phyloP scores from a whole-genome alignment of 805 yeast genomes.

The Lipomyces anomalus region DNA sequence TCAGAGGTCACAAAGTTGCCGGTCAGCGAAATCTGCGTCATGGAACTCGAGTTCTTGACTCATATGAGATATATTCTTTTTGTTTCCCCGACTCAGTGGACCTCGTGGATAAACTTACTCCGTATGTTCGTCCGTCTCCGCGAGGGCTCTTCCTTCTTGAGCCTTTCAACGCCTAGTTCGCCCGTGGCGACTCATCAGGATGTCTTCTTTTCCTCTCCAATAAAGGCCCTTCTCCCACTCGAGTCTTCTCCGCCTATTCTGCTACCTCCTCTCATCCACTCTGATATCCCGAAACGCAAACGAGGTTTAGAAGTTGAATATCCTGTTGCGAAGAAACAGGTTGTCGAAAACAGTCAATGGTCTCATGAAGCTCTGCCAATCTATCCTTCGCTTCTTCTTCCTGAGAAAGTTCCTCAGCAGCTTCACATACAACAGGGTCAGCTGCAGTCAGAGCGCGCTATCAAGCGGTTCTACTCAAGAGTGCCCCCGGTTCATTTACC shows the following conservation, averaged over 20 bases:
- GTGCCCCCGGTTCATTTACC: not conserved
- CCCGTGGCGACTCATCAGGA: not conserved
- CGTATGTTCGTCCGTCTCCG: not conserved
- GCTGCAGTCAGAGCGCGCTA: not conserved
- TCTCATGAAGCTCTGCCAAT: no score
- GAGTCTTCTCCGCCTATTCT: not conserved
- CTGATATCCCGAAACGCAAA: not conserved
- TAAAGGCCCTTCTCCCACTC: not conserved
- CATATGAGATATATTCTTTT: not conserved
- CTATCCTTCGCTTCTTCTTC: no score
- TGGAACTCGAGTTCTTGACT: constrained; percentile 52
- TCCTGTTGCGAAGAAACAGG: not conserved
- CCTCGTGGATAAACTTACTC: not conserved
- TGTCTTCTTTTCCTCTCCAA: not conserved
- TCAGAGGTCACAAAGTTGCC: constrained; percentile 77
- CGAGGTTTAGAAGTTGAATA: not conserved
- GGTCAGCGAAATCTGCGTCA: constrained; percentile 48
- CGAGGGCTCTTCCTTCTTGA: not conserved
- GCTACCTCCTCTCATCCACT: not conserved
- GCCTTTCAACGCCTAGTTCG: not conserved
- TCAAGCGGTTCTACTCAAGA: not conserved
- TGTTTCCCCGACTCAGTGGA: constrained; percentile 1
- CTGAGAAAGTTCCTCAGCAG: no score
- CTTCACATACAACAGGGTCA: no score
- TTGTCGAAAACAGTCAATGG: no score